Base-by-base conservation (phyloP, 2,329 filamentous ascomycete genomes). In the Reticulascus tulasneorum region DNA sequence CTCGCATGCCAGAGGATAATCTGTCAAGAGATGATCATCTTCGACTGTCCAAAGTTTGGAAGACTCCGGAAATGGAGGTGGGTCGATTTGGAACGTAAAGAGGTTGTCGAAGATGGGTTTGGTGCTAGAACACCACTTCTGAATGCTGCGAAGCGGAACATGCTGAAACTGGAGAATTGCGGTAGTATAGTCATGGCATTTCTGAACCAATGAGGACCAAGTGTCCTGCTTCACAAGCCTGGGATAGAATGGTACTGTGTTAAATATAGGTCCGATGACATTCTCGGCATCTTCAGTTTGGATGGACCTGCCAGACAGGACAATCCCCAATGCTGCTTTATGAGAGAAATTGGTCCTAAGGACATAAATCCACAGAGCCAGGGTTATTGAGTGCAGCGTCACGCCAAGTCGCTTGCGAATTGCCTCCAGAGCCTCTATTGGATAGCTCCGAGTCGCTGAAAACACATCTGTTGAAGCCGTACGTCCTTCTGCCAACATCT, bases 211-310 rank as follows among this genome's bases (percentile, higher is more conserved):
- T 0, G 75, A 68, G 1, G 62, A 54, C 78, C 84, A 88, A 0
- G 69, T 77, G 5, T 71, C 63, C 1, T 58, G 51, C 1, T 56
- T 45, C 7, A 60, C 42, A 11, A 73, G 46, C 6, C 63, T 53
- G 22, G 79, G 60, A 36, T 76, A 71, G 53, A 84, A 88, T 0
- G 90, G 88, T 2, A 96, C 66, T 0, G 89, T 95, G 54, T 96
- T 96, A 71, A 96, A 94, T 15, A 96, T 63, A 0, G 91, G 90
- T 0, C 90, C 91, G 26, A 93, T 74, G 1, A 86, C 76, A 16
- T 69, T 54, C 29, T 89, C 83, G 3, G 81, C 73, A 3, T 69
- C 68, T 7, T 82, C 71, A 10, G 88, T 62, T 27, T 85, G 76
- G 5, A 94, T 75, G 0, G 79, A 76, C 40, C 90, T 75, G 1